A percentile compares a stretch with the other conserved stretches of the same genome.
These are phyloP conservation scores for Cryptococcus wingfieldii DNA, from an alignment of 1,284 basidiomycete species.

Conservation along the genomic window DNA sequence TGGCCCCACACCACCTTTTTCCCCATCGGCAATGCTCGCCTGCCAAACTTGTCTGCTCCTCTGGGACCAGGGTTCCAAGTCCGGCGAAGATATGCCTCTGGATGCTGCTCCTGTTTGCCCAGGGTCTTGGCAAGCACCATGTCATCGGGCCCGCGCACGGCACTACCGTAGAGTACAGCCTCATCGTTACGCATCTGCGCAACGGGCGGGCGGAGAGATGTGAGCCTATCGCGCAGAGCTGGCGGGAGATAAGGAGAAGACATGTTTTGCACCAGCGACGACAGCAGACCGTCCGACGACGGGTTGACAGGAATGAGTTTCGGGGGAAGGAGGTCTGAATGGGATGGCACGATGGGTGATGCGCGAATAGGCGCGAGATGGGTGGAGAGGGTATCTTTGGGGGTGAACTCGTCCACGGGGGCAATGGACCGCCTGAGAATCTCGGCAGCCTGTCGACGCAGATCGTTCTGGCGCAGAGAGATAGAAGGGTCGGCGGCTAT, in stretches of 20 bases:
- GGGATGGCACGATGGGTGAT: slow-evolving; percentile 34
- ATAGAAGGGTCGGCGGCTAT: slow-evolving; percentile 31
- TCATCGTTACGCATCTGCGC: slow-evolving; percentile 16
- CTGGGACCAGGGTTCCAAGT: slow-evolving; percentile 40
- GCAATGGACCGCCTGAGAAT: slow-evolving; percentile 32
- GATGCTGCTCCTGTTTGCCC: slow-evolving; percentile 25
- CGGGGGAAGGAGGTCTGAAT: slow-evolving; percentile 23
- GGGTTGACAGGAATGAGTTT: slow-evolving; percentile 35
- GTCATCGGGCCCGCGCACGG: slow-evolving; percentile 34
- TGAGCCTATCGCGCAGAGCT: slow-evolving; percentile 36
- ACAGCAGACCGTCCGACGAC: slow-evolving; percentile 22
- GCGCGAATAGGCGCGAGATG: slow-evolving; percentile 26
- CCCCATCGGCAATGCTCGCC: slow-evolving; percentile 30
- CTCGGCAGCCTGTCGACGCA: slow-evolving; percentile 33
- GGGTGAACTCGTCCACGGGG: slow-evolving; percentile 30
- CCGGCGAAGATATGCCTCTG: slow-evolving; percentile 19
- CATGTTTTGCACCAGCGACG: slow-evolving; percentile 32
- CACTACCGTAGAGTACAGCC: slow-evolving; percentile 32
- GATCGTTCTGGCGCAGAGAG: slow-evolving; percentile 29
- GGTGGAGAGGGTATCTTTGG: slow-evolving; percentile 27
- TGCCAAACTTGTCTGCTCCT: slow-evolving; percentile 30
- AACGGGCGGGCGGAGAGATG: slow-evolving; percentile 34
- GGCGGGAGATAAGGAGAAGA: slow-evolving; percentile 38
- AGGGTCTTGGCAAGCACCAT: slow-evolving; percentile 30
- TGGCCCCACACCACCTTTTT: slow-evolving; percentile 29